Base-by-base conservation (phyloP, 2,329 filamentous ascomycete species). In the Aspergillus tamarii region DNA sequence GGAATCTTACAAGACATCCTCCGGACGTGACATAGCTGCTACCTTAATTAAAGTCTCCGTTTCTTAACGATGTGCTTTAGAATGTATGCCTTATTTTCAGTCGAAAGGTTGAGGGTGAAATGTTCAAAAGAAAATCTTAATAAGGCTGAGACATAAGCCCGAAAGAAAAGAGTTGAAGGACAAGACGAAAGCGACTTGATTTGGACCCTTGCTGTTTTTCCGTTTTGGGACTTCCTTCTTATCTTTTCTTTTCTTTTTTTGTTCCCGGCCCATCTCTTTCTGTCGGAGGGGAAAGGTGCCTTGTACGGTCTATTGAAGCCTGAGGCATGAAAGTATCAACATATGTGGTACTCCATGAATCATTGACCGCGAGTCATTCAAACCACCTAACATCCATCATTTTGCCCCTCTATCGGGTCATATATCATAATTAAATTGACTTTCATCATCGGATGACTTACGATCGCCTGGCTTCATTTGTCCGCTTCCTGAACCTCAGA, bases 11-110 rank as follows among this genome's bases (percentile, higher is more conserved):
- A 98, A 89, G 69, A 88, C 91, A 82, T 99, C 95, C 85, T 99
- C 95, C 68, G 95, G 95, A 72, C 95, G 93, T 76, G 95, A 98
- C 95, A 99, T 98, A 76, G 54, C 90, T 82, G 77, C 68, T 66
- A 70, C 52, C 39, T 48, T 32, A 50, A 32, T 26, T 52, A 23
- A 21, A 11, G 48, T 32, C 28, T 52, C 48, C 21, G 5, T 48
- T 30, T n/a, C 46, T 50, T 26, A 10, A 26, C 3, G 14, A 52
- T 12, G 7, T 12, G 28, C n/a, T 12, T 7, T 32, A 52, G 30
- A 19, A 48, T 2, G 23, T 52, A 52, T 52, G 48, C 16, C 28
- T 52, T 52, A 19, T 16, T 52, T 32, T n/a, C 19, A 32, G 9
- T 32, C 9, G 34, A 21, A 41, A 11, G 19, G 16, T 52, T n/a